These are phyloP conservation scores for Globisporangium heterothallicum DNA, from an alignment of 352 stramenopile genomes.

Conservation along the genomic window DNA sequence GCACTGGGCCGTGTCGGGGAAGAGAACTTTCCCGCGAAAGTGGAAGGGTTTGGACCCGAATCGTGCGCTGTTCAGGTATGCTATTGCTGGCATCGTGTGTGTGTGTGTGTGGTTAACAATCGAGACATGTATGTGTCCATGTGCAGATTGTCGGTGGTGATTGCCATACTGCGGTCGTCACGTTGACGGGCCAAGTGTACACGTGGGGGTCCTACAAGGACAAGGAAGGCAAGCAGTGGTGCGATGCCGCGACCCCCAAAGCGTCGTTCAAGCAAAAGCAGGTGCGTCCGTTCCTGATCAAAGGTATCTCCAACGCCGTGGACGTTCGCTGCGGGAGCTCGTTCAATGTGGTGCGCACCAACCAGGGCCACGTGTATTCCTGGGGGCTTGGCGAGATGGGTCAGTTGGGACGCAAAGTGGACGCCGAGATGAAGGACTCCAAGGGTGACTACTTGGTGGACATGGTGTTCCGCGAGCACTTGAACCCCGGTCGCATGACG, in stretches of 20 bases:
- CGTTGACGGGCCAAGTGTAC: constrained; percentile 87
- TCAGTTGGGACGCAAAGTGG: constrained; percentile 66
- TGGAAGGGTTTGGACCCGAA: constrained; percentile 52
- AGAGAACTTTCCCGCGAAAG: constrained; percentile 65
- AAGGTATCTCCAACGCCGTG: constrained; percentile 51
- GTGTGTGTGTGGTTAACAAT: constrained; percentile 8
- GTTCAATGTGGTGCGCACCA: constrained; percentile 85
- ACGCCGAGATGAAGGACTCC: constrained; percentile 59
- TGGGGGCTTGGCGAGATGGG: constrained; percentile 91
- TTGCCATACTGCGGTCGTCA: constrained; percentile 91
- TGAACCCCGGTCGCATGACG: constrained; percentile 69
- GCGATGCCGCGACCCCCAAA: constrained; percentile 56
- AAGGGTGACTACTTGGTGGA: constrained; percentile 67
- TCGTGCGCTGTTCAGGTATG: constrained; percentile 22
- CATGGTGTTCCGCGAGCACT: constrained; percentile 73
- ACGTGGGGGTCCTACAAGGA: constrained; percentile 96
- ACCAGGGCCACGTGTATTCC: constrained; percentile 85
- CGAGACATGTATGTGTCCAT: constrained; percentile 7
- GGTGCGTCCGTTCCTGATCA: constrained; percentile 50
- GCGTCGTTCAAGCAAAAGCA: constrained; percentile 84
- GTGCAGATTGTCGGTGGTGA: constrained; percentile 91
- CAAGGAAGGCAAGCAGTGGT: constrained; percentile 94
- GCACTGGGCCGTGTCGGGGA: constrained; percentile 83
- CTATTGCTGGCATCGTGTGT: no score
- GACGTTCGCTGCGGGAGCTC: constrained; percentile 79